Evolutionary conservation across 208 protist species (phyloP), one percentile per base, ranked within the genome.

Genomic region (Leishmania amazonensis): DNA sequence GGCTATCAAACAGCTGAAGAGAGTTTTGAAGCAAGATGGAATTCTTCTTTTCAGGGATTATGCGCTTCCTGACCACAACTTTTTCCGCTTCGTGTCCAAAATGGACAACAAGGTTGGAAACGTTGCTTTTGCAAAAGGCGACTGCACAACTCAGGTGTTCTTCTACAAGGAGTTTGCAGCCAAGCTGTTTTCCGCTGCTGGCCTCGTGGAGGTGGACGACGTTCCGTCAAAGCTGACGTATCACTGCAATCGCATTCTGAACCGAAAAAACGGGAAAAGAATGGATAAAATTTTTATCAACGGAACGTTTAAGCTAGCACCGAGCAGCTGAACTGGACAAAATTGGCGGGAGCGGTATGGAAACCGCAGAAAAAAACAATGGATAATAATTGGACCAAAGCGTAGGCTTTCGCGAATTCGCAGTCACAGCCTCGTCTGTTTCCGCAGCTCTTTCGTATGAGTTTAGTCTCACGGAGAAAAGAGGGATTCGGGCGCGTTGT

Each of bases 281-380:
- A 97, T 97, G 93, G 89, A 95, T 78, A 97, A 97, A 67, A 86
- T 97, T 35, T 97, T 97, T 80, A 84, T 97, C 51, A 97, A 97
- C 73, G 91, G 86, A 42, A 85, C 78, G 21, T 97, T 97, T 87
- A 86, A 85, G 65, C 7, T 83, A 21, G 42, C 60, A 35, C 31
- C 74, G 11, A 47, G 40, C 5, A 49, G 35, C 24, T 62, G 17
- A 64, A 6, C 38, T 51, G 24, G 15, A 4, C 17, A 57, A 60
- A 3, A 3, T 1, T 53, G 15, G 1, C n/a, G 8, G n/a, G 31
- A 4, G 9, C 13, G 40, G 3, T 17, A 7, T 45, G 0, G n/a
- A 17, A 28, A 0, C 8, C 21, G n/a, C 4, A 57, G 58, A 79
- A 79, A 58, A n/a, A 70, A 28, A 42, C 1, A 13, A 35, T 15